Evolutionary conservation across 495 filamentous ascomycete species (phyloP), one percentile per base, ranked within the genome.

Genomic region (Astrocystis sublimbata): DNA sequence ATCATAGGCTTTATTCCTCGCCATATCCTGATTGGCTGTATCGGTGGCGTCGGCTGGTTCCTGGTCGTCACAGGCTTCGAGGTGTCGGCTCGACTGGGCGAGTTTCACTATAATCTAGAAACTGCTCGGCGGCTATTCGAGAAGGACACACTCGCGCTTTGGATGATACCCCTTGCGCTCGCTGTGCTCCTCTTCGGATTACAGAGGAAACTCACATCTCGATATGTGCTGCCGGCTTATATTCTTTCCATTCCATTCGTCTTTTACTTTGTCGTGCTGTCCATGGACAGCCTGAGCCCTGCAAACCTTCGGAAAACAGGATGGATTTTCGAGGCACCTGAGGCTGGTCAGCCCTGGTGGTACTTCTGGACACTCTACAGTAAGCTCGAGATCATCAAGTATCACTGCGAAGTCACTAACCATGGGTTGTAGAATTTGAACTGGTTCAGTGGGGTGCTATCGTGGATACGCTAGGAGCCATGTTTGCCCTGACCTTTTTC

Each of bases 21-120:
- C 33, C 92, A 96, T 63, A 98, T 98, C 31, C 33, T 98, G n/a
- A 91, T 96, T 46, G 94, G 94, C 24, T 97, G 96, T 69, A 98
- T 98, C 62, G 94, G 96, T 41, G 94, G 94, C 57, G 96, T 98
- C 21, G 94, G 94, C n/a, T 96, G 91, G 81, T 98, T 98, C 74
- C 83, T 98, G 24, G 77, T 97, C 49, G 86, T 88, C 41, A 98
- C 94, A 1, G 94, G 90, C 24, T 82, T 98, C 47, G 94, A 98
- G 68, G 94, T 98, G 21, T 93, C 92, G n/a, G 93, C 93, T 7
- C 83, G 92, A 36, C 80, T 98, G 24, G 92, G 92, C 6, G 90
- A 89, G 68, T 81, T 98, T 17, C 84, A 89, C 64, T 96, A 94
- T 66, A 83, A 90, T 65, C 65, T 89, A 7, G 79, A 81, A n/a